Evolutionary conservation across 176 grass and related monocot genomes (phyloP).

Genomic region (Phyllostachys edulis): DNA sequence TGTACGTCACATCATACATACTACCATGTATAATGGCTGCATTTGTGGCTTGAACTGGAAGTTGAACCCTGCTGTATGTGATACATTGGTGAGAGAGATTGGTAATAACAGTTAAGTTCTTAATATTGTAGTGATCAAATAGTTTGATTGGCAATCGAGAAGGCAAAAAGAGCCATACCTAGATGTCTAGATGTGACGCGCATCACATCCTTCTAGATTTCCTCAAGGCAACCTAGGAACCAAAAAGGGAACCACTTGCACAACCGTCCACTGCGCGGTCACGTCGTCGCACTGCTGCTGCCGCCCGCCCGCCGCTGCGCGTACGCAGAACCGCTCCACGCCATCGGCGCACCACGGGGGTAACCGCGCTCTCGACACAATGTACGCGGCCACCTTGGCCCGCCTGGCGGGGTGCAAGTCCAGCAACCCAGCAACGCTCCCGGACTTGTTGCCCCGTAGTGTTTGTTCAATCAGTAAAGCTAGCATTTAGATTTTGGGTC

Average conservation of each 20-base stretch:
- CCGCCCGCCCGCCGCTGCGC: neutral
- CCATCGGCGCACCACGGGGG: neutral
- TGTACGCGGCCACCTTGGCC: neutral
- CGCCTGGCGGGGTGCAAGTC: neutral
- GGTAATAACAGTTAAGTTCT: neutral
- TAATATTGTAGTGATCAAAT: neutral
- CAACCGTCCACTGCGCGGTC: neutral
- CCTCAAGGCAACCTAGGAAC: neutral
- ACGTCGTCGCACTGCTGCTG: slow-evolving; percentile 9
- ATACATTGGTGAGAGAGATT: neutral
- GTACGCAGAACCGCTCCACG: neutral
- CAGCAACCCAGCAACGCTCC: slow-evolving; percentile 2
- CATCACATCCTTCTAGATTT: too few relatives aligned
- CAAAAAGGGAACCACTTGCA: neutral
- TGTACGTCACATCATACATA: neutral
- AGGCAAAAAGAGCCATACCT: neutral
- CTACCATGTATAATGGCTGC: neutral
- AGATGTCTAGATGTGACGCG: neutral
- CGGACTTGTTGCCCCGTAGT: neutral
- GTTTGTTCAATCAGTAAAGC: too few relatives aligned
- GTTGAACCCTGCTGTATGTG: neutral
- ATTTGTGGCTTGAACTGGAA: neutral
- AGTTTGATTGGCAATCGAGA: neutral
- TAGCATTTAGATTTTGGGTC: too few relatives aligned
- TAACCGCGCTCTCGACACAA: neutral